phyloP scores from a whole-genome alignment of 2,329 filamentous ascomycete species.

The Exophiala sideris region DNA sequence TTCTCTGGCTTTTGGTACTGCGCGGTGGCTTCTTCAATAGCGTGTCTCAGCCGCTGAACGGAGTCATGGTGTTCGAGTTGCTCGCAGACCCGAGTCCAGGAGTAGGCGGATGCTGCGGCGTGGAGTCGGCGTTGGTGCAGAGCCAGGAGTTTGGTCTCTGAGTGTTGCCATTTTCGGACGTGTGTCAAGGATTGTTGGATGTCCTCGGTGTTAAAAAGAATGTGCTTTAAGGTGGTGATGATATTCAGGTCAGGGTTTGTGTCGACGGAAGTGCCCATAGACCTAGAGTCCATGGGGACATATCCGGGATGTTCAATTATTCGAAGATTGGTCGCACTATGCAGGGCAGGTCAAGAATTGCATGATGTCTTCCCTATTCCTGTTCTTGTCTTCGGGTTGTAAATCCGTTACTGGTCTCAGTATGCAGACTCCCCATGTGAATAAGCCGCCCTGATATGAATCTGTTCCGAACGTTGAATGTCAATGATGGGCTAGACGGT shows the following conservation, averaged over 20 bases:
- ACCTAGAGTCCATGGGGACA: background rate
- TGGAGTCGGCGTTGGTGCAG: conserved; percentile 76
- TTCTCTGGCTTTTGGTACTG: background rate
- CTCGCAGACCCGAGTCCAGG: conserved; percentile 35
- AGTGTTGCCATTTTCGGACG: background rate
- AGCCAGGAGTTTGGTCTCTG: conserved; percentile 52
- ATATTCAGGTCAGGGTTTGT: conserved; percentile 5
- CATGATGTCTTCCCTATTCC: no score
- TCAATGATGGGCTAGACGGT: no score
- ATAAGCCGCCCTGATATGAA: no score
- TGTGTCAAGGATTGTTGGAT: background rate
- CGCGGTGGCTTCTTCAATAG: background rate
- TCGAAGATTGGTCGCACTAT: no score
- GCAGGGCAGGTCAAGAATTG: no score
- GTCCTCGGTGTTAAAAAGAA: conserved; percentile 4
- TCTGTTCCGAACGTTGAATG: no score
- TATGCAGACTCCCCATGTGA: no score
- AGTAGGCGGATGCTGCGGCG: conserved; percentile 51
- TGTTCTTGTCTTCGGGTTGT: no score
- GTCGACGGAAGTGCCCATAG: background rate
- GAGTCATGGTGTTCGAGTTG: background rate
- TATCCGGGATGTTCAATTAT: background rate
- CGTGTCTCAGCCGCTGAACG: background rate
- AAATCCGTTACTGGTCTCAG: no score
- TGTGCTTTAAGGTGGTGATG: conserved; percentile 10